Conservation (phyloP, 495 filamentous ascomycete genomes). For the Penicillium canescens region DNA sequence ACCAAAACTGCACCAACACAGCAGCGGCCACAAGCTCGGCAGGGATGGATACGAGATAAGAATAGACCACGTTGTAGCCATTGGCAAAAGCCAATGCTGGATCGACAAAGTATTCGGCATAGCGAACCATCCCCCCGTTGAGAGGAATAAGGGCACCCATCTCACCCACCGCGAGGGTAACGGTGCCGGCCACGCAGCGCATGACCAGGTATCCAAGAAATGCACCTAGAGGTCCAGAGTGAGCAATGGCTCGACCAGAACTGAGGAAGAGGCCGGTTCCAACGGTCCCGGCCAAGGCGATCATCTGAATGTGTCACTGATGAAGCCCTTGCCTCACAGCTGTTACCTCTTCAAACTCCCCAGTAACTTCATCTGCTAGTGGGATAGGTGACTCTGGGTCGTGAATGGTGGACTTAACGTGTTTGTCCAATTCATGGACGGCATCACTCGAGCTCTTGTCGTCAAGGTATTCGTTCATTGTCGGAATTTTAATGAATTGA, state of each 20-base stretch:
- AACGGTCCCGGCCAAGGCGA: slow-evolving; percentile 44
- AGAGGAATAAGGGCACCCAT: slow-evolving; percentile 28
- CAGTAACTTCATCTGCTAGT: no score
- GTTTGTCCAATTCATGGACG: no score
- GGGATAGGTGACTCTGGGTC: no score
- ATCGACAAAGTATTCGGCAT: slow-evolving; percentile 29
- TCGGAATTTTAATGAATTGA: no score
- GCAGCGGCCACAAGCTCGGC: slow-evolving; percentile 42
- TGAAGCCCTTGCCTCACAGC: slow-evolving; percentile 17
- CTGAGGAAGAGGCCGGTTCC: slow-evolving; percentile 30
- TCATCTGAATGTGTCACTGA: slow-evolving; percentile 43
- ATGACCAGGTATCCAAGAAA: slow-evolving; percentile 29
- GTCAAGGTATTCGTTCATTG: no score
- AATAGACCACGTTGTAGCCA: slow-evolving; percentile 29
- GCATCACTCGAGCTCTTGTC: no score
- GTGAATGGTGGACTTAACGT: no score
- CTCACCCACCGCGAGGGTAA: slow-evolving; percentile 26
- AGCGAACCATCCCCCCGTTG: slow-evolving; percentile 28
- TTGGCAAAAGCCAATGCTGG: slow-evolving; percentile 31
- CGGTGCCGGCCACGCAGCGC: slow-evolving; percentile 20
- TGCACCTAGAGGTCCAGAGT: slow-evolving; percentile 58
- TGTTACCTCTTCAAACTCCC: no score
- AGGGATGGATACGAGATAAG: slow-evolving; percentile 36
- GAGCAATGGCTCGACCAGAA: slow-evolving; percentile 57
- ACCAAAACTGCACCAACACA: slow-evolving; percentile 50